phyloP scores from a whole-genome alignment of 768 basidiomycete genomes.

The Candolleomyces eurysporus region DNA sequence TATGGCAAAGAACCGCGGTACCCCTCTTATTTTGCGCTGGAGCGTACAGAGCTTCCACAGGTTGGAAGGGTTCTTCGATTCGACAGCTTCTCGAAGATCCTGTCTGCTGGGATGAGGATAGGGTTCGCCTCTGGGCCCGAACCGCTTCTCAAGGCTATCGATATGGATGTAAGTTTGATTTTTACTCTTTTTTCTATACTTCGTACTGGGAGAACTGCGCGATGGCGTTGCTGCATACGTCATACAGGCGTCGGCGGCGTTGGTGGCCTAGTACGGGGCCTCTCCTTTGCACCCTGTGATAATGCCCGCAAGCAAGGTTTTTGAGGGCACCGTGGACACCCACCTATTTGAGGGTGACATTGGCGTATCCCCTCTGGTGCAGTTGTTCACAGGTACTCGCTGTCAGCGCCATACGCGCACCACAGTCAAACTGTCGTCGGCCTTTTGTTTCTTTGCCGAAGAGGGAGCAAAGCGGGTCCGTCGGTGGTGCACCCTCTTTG shows the following conservation, averaged over 20 bases:
- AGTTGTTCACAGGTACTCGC: too few relatives aligned
- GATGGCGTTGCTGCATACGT: background rate
- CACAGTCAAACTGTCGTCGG: too few relatives aligned
- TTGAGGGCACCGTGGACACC: too few relatives aligned
- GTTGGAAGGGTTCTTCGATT: constrained; percentile 83
- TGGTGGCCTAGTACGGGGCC: background rate
- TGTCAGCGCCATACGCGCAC: too few relatives aligned
- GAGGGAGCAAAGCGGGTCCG: too few relatives aligned
- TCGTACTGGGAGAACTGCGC: background rate
- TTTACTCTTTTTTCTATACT: background rate
- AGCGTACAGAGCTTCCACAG: constrained; percentile 54
- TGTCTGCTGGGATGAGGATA: constrained; percentile 73
- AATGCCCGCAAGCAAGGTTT: too few relatives aligned
- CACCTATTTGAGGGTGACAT: too few relatives aligned
- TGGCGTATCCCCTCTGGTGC: too few relatives aligned
- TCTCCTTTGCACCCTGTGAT: background rate
- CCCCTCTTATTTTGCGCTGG: constrained; percentile 81
- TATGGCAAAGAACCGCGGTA: constrained; percentile 63
- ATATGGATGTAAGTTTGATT: constrained; percentile 50
- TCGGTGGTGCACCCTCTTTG: too few relatives aligned
- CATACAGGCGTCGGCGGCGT: background rate
- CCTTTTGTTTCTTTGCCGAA: too few relatives aligned
- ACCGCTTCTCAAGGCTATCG: constrained; percentile 63
- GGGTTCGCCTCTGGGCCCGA: constrained; percentile 81
- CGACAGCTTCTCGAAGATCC: constrained; percentile 86